Evolutionary conservation across 2,329 filamentous ascomycete genomes (phyloP).

Genomic region (Cordyceps javanica): DNA sequence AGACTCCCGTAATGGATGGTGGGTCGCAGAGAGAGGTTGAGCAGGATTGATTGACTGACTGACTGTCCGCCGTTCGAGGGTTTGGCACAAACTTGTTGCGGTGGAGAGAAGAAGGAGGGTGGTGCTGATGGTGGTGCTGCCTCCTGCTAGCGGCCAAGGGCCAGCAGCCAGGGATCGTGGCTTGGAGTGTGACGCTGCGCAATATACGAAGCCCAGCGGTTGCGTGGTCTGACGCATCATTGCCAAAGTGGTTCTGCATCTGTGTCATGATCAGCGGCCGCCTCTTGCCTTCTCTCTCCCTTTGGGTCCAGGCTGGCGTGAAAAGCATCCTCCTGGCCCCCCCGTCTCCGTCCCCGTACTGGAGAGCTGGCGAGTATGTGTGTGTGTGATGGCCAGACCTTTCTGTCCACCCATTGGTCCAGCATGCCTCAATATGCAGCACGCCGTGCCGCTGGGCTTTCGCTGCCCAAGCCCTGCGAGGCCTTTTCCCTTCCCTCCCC

Average conservation of each 20-base stretch:
- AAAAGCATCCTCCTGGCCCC: background rate
- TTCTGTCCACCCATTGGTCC: background rate
- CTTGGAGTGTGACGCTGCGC: slow-evolving; percentile 36
- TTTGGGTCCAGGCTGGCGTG: background rate
- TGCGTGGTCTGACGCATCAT: slow-evolving; percentile 12
- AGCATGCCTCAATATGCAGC: background rate
- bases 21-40: slow-evolving; percentile 21
- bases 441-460: background rate
- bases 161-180: slow-evolving; percentile 23
- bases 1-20: slow-evolving; percentile 14
- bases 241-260: slow-evolving; percentile 6
- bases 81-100: background rate
- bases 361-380: too few species aligned
- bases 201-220: slow-evolving; percentile 37
- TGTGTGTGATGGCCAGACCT: background rate
- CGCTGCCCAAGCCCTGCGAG: background rate
- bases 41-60: too few species aligned
- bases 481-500: background rate
- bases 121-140: background rate
- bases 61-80: too few species aligned
- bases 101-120: background rate
- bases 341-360: background rate
- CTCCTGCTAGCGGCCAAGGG: slow-evolving; percentile 8
- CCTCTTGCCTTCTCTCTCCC: background rate
- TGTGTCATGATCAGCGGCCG: slow-evolving; percentile 11